These are phyloP conservation scores for Geotrichum candidum DNA, from an alignment of 1,139 yeast genomes.

Conservation along the genomic window DNA sequence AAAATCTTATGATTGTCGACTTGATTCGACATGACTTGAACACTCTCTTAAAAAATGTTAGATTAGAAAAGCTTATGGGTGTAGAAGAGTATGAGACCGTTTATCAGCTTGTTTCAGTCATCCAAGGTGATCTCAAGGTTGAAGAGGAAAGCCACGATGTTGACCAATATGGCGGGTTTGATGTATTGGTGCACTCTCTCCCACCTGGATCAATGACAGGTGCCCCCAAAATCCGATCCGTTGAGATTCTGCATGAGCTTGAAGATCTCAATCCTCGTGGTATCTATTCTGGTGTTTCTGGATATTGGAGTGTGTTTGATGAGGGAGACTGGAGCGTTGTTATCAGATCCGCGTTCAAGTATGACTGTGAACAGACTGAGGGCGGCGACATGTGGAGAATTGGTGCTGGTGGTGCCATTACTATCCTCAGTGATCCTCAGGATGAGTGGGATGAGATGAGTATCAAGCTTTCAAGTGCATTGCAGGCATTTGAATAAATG, in stretches of 20 bases:
- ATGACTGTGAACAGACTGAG: constrained; percentile 37
- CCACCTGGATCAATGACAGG: constrained; percentile 99
- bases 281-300: constrained; percentile 88
- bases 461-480: constrained; percentile 70
- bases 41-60: constrained; percentile 59
- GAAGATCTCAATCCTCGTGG: constrained; percentile 61
- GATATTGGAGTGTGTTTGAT: constrained; percentile 88
- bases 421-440: constrained; percentile 71
- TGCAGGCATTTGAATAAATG: constrained; percentile 30
- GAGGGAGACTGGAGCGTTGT: constrained; percentile 95
- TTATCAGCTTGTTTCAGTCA: constrained; percentile 85
- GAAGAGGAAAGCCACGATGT: not conserved
- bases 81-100: constrained; percentile 92
- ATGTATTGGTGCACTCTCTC: constrained; percentile 65
- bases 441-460: constrained; percentile 94
- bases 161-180: constrained; percentile 56
- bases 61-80: constrained; percentile 73
- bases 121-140: constrained; percentile 51
- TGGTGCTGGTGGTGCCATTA: constrained; percentile 98
- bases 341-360: constrained; percentile 75
- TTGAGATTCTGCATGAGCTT: constrained; percentile 61
- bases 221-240: constrained; percentile 93
- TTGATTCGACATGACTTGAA: constrained; percentile 86
- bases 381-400: constrained; percentile 55
- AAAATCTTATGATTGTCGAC: constrained; percentile 95